Evolutionary conservation across 768 basidiomycete species (phyloP).

Genomic region (Naganishia vaughanmartiniae): DNA sequence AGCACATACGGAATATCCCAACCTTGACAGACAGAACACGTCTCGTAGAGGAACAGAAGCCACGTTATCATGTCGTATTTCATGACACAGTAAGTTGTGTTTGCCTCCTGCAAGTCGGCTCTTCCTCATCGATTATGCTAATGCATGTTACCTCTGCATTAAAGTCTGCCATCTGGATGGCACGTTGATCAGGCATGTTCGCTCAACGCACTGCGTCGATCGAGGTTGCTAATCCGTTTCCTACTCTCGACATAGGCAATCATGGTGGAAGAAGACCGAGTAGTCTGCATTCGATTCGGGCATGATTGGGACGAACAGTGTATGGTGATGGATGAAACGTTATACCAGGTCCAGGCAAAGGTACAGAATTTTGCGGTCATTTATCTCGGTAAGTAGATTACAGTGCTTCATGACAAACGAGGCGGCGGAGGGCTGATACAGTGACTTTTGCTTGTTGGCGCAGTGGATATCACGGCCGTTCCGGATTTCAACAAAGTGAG

Average conservation of each 20-base stretch:
- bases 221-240: neutral
- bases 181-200: slow-evolving; percentile 73
- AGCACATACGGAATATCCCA: neutral
- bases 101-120: neutral
- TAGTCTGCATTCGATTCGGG: slow-evolving; percentile 91
- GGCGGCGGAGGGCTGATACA: neutral
- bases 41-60: neutral
- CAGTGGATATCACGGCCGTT: slow-evolving; percentile 86
- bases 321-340: slow-evolving; percentile 99
- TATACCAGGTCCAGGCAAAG: slow-evolving; percentile 86
- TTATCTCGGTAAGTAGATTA: slow-evolving; percentile 59
- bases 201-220: neutral
- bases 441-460: neutral
- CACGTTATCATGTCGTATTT: slow-evolving; percentile 49
- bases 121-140: slow-evolving; percentile 1
- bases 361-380: slow-evolving; percentile 99
- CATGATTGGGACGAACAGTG: slow-evolving; percentile 91
- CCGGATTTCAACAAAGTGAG: slow-evolving; percentile 97
- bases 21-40: neutral
- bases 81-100: slow-evolving; percentile 49
- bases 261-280: slow-evolving; percentile 92
- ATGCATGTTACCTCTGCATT: neutral
- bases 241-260: slow-evolving; percentile 63
- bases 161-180: slow-evolving; percentile 62
- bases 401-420: neutral